Evolutionary conservation across 2,329 filamentous ascomycete genomes (phyloP), one percentile per base, ranked within the genome.

Genomic region (Macrophomina tecta): DNA sequence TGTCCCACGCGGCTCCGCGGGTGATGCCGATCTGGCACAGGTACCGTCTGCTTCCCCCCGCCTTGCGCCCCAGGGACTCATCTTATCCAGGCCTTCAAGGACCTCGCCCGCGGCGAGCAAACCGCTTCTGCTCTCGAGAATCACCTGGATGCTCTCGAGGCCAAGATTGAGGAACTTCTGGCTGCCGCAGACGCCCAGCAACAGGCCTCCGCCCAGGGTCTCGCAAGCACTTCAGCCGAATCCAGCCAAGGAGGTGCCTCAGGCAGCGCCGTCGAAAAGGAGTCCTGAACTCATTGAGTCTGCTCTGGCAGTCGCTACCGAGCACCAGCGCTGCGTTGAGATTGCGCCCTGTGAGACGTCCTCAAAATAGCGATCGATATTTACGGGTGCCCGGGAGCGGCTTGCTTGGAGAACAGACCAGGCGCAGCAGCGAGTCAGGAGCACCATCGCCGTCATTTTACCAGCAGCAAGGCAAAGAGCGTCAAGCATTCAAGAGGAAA

Each of bases 121-220:
- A 84, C 85, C 38, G 86, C 86, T 5, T 77, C 83, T 34, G 84
- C 82, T 23, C 75, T 88, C 36, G 86, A 88, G 72, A 81, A 80
- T 68, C 83, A 86, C 70, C 80, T 88, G 38, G 81, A 80, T 67
- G 78, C 78, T 30, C 79, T 88, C 64, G 86, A 88, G 72, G 80
- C 78, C 65, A 85, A 84, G 74, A 86, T 88, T 56, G 83, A 86
- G 69, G 80, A 82, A 52, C 73, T 86, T 5, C 76, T 86, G 18
- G 83, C 81, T 16, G 80, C 81, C 64, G 81, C 84, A 23, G 82
- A 83, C 68, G 55, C 58, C 4, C 58, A 62, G 30, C 58, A 49
- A 45, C 11, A 36, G 9, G n/a, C 28, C 1, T 18, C 46, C 4
- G 11, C 34, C 36, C 48, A 38, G 3, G n/a, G 4, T 8, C 11